Conservation (phyloP, 192 early-diverging fungal genomes). For the Coemansia sp. region DNA sequence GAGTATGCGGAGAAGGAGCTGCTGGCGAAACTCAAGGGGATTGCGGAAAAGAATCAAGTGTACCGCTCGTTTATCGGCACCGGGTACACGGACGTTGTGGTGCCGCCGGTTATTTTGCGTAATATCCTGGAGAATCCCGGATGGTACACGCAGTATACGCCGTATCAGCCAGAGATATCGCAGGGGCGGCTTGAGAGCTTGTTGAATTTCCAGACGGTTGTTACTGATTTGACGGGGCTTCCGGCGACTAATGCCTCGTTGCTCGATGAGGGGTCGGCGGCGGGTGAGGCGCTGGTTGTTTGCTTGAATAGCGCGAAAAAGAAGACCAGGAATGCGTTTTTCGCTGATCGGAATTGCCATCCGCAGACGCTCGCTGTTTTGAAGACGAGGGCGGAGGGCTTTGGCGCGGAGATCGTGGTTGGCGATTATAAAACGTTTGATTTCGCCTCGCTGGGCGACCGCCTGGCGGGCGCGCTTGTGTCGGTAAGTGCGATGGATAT, state of each 20-base stretch:
- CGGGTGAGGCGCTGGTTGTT: conserved; percentile 97
- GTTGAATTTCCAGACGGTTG: conserved; percentile 98
- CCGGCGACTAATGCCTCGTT: conserved; percentile 97
- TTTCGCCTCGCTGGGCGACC: conserved; percentile 71
- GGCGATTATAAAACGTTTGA: conserved; percentile 82
- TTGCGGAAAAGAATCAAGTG: conserved; percentile 92
- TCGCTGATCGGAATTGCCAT: conserved; percentile 92
- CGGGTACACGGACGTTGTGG: conserved; percentile 91
- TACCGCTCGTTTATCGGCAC: conserved; percentile 94
- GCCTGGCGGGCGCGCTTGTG: conserved; percentile 88
- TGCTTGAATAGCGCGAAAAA: conserved; percentile 70
- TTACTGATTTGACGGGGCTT: conserved; percentile 94
- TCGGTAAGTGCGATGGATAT: conserved; percentile 60
- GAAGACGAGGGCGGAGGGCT: conserved; percentile 92
- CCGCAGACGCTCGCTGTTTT: conserved; percentile 96
- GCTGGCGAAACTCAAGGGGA: conserved; percentile 77
- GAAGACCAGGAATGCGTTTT: conserved; percentile 85
- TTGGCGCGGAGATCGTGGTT: conserved; percentile 90
- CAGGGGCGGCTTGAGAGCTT: conserved; percentile 98
- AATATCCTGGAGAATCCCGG: conserved; percentile 99
- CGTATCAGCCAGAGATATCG: conserved; percentile 99
- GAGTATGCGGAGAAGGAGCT: conserved; percentile 84
- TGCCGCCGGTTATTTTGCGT: conserved; percentile 94
- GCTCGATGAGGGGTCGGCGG: conserved; percentile 98
- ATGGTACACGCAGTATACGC: conserved; percentile 99